Conservation (phyloP, 148 eudicot genomes). For the Vaccinium vitisidaea region DNA sequence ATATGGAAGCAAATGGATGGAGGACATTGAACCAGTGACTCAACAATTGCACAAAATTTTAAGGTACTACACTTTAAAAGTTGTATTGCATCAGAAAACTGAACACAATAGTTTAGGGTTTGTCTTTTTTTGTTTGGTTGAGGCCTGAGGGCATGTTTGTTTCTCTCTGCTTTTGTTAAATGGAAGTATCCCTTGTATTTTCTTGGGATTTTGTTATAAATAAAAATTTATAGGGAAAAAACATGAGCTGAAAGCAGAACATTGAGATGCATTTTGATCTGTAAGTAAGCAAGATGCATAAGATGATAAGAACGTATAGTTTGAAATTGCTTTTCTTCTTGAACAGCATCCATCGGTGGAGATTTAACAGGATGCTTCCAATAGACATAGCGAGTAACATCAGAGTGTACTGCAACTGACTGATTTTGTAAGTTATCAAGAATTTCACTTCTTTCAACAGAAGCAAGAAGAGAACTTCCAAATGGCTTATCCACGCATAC, state of each 20-base stretch:
- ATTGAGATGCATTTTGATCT: neutral
- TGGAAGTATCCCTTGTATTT: too few relatives aligned
- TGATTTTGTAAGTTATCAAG: conserved; percentile 11
- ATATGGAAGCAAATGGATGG: neutral
- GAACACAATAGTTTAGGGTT: too few relatives aligned
- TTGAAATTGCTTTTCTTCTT: conserved; percentile 44
- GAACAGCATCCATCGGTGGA: conserved; percentile 15
- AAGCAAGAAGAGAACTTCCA: conserved; percentile 28
- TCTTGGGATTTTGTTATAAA: too few relatives aligned
- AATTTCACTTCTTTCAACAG: conserved; percentile 19
- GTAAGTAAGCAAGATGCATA: neutral
- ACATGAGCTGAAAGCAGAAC: neutral
- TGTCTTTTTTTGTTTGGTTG: too few relatives aligned
- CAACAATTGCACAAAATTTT: neutral
- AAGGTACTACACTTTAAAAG: neutral
- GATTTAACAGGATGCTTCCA: neutral
- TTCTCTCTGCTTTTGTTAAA: too few relatives aligned
- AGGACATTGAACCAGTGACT: neutral
- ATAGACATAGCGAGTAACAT: conserved; percentile 1
- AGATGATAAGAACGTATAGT: conserved; percentile 48
- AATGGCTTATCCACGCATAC: conserved; percentile 50
- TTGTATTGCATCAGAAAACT: neutral
- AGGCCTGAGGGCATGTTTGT: too few relatives aligned
- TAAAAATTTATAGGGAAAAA: too few relatives aligned
- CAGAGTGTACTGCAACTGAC: conserved; percentile 11